Percentiles rank a stretch among this genome's conserved stretches.
Conservation (phyloP, 805 yeast genomes). For the Sugiyamaella chiloensis region DNA sequence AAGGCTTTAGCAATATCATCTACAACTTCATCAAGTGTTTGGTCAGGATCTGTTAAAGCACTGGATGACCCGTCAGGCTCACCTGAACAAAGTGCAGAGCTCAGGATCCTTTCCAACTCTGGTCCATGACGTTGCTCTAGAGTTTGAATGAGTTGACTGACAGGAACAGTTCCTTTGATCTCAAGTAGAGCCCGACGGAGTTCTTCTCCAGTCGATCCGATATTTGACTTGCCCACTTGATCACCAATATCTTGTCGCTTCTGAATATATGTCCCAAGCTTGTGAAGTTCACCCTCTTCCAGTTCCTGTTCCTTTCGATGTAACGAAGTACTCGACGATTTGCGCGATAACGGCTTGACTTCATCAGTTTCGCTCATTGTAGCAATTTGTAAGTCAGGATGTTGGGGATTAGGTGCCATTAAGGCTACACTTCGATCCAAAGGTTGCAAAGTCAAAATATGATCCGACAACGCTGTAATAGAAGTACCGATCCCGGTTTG, state of each 20-base stretch:
- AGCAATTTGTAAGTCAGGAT: slow-evolving; percentile 26
- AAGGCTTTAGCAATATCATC: slow-evolving; percentile 15
- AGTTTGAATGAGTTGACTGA: slow-evolving; percentile 20
- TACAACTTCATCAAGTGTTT: slow-evolving; percentile 14
- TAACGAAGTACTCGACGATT: slow-evolving; percentile 33
- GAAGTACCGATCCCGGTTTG: background rate
- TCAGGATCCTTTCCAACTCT: slow-evolving; percentile 17
- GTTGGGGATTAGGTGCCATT: background rate
- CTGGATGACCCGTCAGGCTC: background rate
- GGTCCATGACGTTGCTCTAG: slow-evolving; percentile 18
- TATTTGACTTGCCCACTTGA: background rate
- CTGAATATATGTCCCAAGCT: slow-evolving; percentile 78
- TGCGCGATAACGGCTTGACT: slow-evolving; percentile 18
- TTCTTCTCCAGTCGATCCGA: slow-evolving; percentile 46
- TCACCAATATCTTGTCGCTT: slow-evolving; percentile 36
- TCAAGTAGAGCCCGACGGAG: slow-evolving; percentile 39
- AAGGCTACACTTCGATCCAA: slow-evolving; percentile 10
- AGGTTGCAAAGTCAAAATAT: slow-evolving; percentile 2
- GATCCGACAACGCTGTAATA: slow-evolving; percentile 2
- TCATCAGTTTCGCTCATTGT: slow-evolving; percentile 19
- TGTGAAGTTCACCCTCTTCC: slow-evolving; percentile 90
- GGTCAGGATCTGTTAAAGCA: background rate
- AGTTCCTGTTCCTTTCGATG: slow-evolving; percentile 77
- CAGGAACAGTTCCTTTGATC: slow-evolving; percentile 20
- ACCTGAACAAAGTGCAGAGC: background rate